Percentiles rank a stretch among this genome's conserved stretches.
phyloP scores from a whole-genome alignment of 1,139 yeast genomes.

The Yamadazyma epiphylla region DNA sequence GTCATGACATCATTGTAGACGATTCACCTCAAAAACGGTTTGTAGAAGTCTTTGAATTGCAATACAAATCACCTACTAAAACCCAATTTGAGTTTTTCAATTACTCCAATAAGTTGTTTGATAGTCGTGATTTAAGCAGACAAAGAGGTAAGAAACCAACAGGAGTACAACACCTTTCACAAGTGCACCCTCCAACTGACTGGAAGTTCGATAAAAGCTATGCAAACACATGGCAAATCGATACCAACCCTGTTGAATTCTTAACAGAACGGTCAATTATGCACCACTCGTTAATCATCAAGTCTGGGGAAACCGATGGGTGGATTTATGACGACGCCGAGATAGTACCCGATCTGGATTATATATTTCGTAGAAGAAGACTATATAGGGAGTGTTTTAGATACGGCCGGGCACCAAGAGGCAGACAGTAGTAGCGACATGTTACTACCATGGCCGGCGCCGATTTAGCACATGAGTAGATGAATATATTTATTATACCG shows the following conservation, averaged over 20 bases:
- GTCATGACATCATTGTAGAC: conserved; percentile 58
- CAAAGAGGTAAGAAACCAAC: conserved; percentile 58
- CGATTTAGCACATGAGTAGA: no score
- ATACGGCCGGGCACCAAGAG: conserved; percentile 40
- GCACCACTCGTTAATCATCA: conserved; percentile 16
- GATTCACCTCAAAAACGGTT: conserved; percentile 57
- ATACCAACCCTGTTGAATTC: conserved; percentile 52
- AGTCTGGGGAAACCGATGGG: conserved; percentile 41
- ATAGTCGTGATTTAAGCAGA: conserved; percentile 46
- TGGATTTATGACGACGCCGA: conserved; percentile 38
- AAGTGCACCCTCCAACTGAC: conserved; percentile 63
- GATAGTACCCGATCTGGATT: conserved; percentile 21
- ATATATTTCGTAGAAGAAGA: conserved; percentile 54
- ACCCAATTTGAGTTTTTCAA: conserved; percentile 50
- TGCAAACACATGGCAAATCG: conserved; percentile 66
- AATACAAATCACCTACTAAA: conserved; percentile 59
- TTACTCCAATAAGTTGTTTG: conserved; percentile 45
- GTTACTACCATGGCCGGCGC: no score
- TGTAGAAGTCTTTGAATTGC: conserved; percentile 77
- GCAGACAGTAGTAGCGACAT: no score
- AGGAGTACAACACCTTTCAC: conserved; percentile 55
- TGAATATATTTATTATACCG: no score
- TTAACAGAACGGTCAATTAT: conserved; percentile 41
- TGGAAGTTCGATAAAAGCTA: conserved; percentile 66
- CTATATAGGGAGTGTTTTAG: conserved; percentile 48